These are phyloP conservation scores for Heterobasidion annosum DNA, from an alignment of 1,284 basidiomycete species.

Conservation along the genomic window DNA sequence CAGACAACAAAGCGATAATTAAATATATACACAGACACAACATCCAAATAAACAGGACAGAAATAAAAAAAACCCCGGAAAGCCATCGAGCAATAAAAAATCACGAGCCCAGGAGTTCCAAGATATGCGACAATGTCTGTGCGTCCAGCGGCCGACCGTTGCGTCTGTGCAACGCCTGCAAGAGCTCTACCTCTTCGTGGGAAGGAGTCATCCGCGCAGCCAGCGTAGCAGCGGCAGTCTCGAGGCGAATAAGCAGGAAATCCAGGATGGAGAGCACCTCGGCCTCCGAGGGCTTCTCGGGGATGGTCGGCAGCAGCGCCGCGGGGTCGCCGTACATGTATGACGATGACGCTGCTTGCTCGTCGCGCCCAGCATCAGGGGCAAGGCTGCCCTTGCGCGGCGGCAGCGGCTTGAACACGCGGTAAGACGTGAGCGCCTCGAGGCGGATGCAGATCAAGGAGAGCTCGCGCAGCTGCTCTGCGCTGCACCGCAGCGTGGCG, in stretches of 20 bases:
- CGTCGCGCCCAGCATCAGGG: constrained; percentile 19
- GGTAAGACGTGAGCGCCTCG: constrained; percentile 69
- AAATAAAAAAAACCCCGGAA: neutral
- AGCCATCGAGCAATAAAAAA: neutral
- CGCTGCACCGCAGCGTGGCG: constrained; percentile 52
- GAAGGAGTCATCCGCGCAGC: constrained; percentile 15
- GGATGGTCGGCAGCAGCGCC: constrained; percentile 63
- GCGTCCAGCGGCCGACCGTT: constrained; percentile 30
- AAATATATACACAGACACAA: constrained; percentile 3
- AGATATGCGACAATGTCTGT: constrained; percentile 31
- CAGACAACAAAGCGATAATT: constrained; percentile 3
- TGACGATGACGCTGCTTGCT: constrained; percentile 21
- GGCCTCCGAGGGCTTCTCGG: constrained; percentile 66
- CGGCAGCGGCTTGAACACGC: constrained; percentile 46
- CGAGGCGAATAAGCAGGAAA: constrained; percentile 66
- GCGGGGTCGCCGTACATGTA: constrained; percentile 52
- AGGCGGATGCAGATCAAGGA: constrained; percentile 74
- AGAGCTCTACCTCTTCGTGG: constrained; percentile 13
- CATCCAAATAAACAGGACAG: neutral
- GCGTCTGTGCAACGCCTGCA: constrained; percentile 20
- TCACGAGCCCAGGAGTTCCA: constrained; percentile 10
- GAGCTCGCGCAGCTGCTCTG: constrained; percentile 74
- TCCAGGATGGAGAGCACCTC: constrained; percentile 74
- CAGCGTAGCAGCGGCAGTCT: constrained; percentile 70
- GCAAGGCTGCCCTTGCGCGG: constrained; percentile 35